These are phyloP conservation scores for Pseudohalonectria lignicola DNA, from an alignment of 2,329 filamentous ascomycete species.

Conservation along the genomic window DNA sequence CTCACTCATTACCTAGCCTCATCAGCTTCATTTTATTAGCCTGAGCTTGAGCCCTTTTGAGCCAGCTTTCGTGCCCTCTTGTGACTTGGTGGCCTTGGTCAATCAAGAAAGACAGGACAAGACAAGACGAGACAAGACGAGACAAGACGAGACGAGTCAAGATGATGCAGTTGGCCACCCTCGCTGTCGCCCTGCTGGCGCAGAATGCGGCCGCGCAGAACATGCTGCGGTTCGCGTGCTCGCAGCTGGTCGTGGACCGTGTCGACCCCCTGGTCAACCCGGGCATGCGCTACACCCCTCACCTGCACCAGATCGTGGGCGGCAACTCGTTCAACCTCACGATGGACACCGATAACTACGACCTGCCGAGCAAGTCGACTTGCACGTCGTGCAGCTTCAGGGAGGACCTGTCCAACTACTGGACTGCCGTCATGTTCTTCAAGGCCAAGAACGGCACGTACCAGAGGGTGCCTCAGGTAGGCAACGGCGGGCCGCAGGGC, in stretches of 20 bases:
- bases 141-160: background rate
- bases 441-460: conserved; percentile 29
- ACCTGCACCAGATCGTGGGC: conserved; percentile 35
- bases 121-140: background rate
- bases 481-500: conserved; percentile 32
- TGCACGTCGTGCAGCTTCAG: conserved; percentile 32
- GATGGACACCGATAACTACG: conserved; percentile 25
- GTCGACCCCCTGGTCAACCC: conserved; percentile 34
- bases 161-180: conserved; percentile 15
- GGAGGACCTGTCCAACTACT: conserved; percentile 34
- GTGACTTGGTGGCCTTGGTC: background rate
- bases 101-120: background rate
- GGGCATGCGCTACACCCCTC: conserved; percentile 29
- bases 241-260: conserved; percentile 33
- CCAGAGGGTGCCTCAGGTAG: conserved; percentile 29
- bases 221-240: conserved; percentile 36
- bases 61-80: background rate
- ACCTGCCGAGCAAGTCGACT: conserved; percentile 21
- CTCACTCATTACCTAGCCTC: background rate
- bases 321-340: conserved; percentile 32
- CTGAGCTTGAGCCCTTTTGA: too few relatives aligned
- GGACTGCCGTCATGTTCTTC: conserved; percentile 35
- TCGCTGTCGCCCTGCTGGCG: conserved; percentile 15
- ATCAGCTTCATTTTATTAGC: background rate
- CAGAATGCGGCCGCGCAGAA: conserved; percentile 19